A percentile compares a stretch with the other conserved stretches of the same genome.
Evolutionary conservation across 2,329 filamentous ascomycete genomes (phyloP).

Genomic region (Chalara sp.): DNA sequence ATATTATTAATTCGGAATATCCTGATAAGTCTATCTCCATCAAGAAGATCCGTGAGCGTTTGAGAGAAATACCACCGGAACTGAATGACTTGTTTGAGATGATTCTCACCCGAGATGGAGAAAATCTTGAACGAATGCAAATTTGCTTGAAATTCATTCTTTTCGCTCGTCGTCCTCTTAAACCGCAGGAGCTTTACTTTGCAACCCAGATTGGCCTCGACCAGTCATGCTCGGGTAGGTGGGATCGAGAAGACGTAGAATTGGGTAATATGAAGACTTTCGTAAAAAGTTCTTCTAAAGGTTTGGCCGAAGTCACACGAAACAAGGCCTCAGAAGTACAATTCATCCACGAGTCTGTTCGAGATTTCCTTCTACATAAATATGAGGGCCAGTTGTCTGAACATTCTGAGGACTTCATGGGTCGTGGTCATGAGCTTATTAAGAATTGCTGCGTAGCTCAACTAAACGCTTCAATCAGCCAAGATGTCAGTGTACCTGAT

Average conservation of each 20-base stretch:
- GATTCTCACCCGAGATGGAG: constrained; percentile 30
- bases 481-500: not conserved
- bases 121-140: constrained; percentile 31
- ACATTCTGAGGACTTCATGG: not conserved
- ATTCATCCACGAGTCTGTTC: constrained; percentile 30
- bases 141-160: constrained; percentile 46
- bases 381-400: constrained; percentile 18
- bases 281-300: constrained; percentile 31
- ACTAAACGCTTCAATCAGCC: not conserved
- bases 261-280: constrained; percentile 22
- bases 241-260: not conserved
- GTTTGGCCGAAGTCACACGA: constrained; percentile 28
- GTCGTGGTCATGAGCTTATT: not conserved
- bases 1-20: not conserved
- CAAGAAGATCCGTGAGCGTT: not conserved
- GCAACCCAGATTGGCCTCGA: not conserved
- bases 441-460: not conserved
- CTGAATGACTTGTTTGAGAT: not conserved
- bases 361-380: constrained; percentile 30
- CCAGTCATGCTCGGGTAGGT: not conserved
- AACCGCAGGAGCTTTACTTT: not conserved
- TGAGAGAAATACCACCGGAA: not conserved
- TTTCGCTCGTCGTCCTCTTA: constrained; percentile 28
- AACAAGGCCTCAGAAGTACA: constrained; percentile 24
- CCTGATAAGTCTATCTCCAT: not conserved